Conservation (phyloP, 345 rosid genomes). For the Garcia nutans region DNA sequence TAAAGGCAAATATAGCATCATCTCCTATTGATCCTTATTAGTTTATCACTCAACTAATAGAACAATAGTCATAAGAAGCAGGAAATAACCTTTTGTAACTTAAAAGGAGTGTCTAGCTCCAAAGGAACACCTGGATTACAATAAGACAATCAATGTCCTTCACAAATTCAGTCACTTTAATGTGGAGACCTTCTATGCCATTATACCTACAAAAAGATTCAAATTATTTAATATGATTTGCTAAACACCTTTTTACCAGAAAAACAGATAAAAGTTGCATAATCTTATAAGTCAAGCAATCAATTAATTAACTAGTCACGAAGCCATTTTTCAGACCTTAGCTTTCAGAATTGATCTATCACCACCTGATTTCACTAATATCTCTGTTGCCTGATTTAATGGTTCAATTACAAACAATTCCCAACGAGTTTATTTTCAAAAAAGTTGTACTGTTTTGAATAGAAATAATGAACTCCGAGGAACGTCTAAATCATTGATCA, state of each 20-base stretch:
- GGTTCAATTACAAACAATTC: neutral
- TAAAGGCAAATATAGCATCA: neutral
- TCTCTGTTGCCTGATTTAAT: neutral
- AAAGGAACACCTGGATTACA: slow-evolving; percentile 92
- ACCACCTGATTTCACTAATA: neutral
- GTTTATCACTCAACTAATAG: neutral
- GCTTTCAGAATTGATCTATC: too few species aligned
- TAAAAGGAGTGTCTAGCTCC: slow-evolving; percentile 67
- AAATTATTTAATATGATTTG: neutral
- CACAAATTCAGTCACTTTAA: slow-evolving; percentile 77
- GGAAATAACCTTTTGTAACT: slow-evolving; percentile 67
- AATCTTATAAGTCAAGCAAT: neutral
- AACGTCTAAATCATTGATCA: neutral
- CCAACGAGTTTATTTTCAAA: neutral
- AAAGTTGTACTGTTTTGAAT: too few species aligned
- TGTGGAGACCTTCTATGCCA: slow-evolving; percentile 87
- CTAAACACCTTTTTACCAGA: neutral
- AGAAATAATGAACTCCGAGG: too few species aligned
- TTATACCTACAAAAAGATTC: slow-evolving; percentile 56
- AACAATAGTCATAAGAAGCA: neutral
- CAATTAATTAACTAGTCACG: neutral
- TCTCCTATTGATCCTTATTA: neutral
- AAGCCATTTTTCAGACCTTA: neutral
- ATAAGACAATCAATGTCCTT: slow-evolving; percentile 82
- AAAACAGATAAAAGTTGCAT: neutral